A percentile compares a stretch with the other conserved stretches of the same genome.
Conservation (phyloP, 108 stramenopile genomes). For the Phaeodactylum tricornutum region DNA sequence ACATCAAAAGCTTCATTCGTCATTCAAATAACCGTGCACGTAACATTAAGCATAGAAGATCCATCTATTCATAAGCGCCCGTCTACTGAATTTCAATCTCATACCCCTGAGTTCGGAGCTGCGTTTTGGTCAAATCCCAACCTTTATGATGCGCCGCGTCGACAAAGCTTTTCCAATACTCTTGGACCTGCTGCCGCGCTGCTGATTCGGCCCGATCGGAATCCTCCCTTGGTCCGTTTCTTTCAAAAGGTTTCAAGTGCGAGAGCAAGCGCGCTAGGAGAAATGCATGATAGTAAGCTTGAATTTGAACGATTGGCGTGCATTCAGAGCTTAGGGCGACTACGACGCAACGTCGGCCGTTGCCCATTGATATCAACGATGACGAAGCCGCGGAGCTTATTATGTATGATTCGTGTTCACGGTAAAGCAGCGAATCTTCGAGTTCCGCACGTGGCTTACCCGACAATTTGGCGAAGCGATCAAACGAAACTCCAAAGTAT, state of each 20-base stretch:
- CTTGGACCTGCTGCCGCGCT: too few species aligned
- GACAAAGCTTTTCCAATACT: too few species aligned
- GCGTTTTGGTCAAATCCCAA: slow-evolving; percentile 34
- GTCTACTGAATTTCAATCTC: slow-evolving; percentile 11
- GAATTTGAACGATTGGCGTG: slow-evolving; percentile 32
- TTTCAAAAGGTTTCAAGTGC: too few species aligned
- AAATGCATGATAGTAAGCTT: slow-evolving; percentile 60
- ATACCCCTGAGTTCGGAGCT: slow-evolving; percentile 26
- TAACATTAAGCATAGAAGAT: too few species aligned
- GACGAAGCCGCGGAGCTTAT: slow-evolving; percentile 9
- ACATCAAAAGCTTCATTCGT: too few species aligned
- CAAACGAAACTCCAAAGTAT: slow-evolving; percentile 44
- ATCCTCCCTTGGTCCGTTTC: too few species aligned
- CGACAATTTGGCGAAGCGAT: slow-evolving; percentile 22
- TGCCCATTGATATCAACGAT: slow-evolving; percentile 2
- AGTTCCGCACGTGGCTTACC: slow-evolving; percentile 9
- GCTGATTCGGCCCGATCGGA: too few species aligned
- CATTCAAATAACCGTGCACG: too few species aligned
- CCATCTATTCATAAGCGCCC: too few species aligned
- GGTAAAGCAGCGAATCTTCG: neutral
- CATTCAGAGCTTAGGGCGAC: slow-evolving; percentile 30
- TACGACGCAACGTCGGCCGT: slow-evolving; percentile 17
- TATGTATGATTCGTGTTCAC: neutral
- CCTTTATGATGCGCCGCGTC: too few species aligned
- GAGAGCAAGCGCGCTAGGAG: too few species aligned